Base-by-base conservation (phyloP, 2,329 filamentous ascomycete genomes). In the Cladophialophora carrionii region DNA sequence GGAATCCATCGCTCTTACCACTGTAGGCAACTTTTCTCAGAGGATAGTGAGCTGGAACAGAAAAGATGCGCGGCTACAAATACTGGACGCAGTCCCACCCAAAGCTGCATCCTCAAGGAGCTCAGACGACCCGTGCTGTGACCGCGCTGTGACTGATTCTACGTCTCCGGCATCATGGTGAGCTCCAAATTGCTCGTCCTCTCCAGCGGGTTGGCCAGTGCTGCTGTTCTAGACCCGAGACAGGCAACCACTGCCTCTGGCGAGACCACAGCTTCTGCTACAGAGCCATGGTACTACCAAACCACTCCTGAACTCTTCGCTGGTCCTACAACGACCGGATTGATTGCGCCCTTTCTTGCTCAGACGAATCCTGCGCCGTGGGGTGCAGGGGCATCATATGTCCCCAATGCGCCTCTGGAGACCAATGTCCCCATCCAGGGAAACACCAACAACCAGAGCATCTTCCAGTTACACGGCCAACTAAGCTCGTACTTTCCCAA, bases 381-480 rank as follows among this genome's bases (percentile, higher is more conserved):
- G 68, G 74, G 78, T 20, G 75, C 78, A 14, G 82, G 86, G 8
- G 84, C 78, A 1, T 83, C 86, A 4, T 91, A 87, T 73, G 85
- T 88, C 34, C 87, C 89, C 14, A 90, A 90, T 72, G 79, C 83
- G 56, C 90, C 90, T 56, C 79, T 92, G 63, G 88, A 91, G 78
- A 92, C 89, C 1, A 84, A 86, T 41, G 80, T 89, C 22, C 88
- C 89, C 0, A 88, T 92, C 57, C 73, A 82, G 59, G 88, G 88
- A 29, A 82, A 82, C 55, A 76, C 77, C 1, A 78, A 83, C 31
- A 84, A 88, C 72, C 78, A 82, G 69, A 89, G 85, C 76, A 90
- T 92, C 71, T 92, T 91, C 76, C 82, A 87, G 67, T 80, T 88
- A 72, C 88, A 90, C 81, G 90, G 88, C 5, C 84, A 87, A 67